phyloP scores from a whole-genome alignment of 192 early-diverging fungal species.

The Chytriomyces sp. region DNA sequence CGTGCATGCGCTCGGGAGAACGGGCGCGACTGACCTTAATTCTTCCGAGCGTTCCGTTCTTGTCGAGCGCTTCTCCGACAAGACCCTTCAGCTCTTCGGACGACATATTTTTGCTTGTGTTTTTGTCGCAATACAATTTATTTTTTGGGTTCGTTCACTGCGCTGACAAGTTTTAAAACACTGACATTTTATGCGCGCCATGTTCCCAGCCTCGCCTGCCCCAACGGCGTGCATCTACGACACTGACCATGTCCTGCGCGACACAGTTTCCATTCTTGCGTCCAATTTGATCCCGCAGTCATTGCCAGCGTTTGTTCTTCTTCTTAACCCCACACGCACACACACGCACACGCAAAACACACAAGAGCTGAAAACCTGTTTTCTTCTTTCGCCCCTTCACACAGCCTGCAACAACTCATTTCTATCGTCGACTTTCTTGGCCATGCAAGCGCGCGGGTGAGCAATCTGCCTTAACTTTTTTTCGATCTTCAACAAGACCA shows the following conservation, averaged over 20 bases:
- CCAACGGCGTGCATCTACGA: background rate
- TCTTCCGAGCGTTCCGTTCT: slow-evolving; percentile 22
- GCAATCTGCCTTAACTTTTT: background rate
- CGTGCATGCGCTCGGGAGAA: background rate
- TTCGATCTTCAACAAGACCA: background rate
- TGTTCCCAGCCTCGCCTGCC: background rate
- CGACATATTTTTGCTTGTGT: background rate
- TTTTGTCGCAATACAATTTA: too few relatives aligned
- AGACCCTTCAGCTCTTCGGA: slow-evolving; percentile 14
- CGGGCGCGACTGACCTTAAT: slow-evolving; percentile 14
- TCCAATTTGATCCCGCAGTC: background rate
- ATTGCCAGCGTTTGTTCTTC: background rate
- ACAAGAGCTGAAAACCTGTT: too few relatives aligned
- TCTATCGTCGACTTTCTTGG: slow-evolving; percentile 45
- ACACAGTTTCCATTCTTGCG: background rate
- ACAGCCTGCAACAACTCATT: background rate
- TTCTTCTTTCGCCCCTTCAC: background rate
- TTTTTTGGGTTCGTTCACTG: too few relatives aligned
- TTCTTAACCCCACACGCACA: background rate
- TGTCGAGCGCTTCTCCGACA: slow-evolving; percentile 18
- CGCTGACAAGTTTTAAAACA: too few relatives aligned
- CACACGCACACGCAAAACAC: too few relatives aligned
- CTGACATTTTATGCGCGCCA: too few relatives aligned
- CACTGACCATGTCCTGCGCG: background rate
- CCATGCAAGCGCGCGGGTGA: slow-evolving; percentile 44